Evolutionary conservation across 2,329 filamentous ascomycete genomes (phyloP), one percentile per base, ranked within the genome.

Genomic region (Phialocephala sp.): DNA sequence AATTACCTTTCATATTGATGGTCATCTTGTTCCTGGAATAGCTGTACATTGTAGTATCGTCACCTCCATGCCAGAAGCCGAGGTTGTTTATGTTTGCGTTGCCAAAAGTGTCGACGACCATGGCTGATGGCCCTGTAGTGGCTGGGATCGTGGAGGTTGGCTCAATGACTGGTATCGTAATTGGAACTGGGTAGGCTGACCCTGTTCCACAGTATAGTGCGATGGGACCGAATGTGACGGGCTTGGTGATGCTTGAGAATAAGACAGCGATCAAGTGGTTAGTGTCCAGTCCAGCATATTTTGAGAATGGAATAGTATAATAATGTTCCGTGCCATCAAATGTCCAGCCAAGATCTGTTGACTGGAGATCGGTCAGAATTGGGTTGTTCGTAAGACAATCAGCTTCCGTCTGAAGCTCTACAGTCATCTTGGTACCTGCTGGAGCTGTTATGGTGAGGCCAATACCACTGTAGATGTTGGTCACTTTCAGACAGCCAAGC

Each of bases 11-110:
- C 12, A 86, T 87, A 67, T 81, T 82, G 67, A 90, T 81, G 8
- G 81, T 84, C 67, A 90, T 77, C 66, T 80, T 81, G 66, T 82
- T 82, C 60, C 77, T 76, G n/a, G 80, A 79, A 71, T 85, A 85
- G 14, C 81, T 83, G 27, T 85, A 76, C 5, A 77, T 79, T 72
- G 89, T 82, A 18, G 82, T 81, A 66, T 90, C 87, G 56, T 88
- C 87, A n/a, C 81, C 81, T 11, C 89, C 89, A 74, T 91, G 88
- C 84, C 87, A 91, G 76, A 86, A 83, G 2, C 84, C 85, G 2
- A 91, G 81, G 20, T 85, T 82, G 72, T 91, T 91, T 32, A 77
- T 81, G 66, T 81, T 77, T 2, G 76, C 64, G 69, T 80, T 81
- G 41, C 77, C 77, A 69, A 91, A 91, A 3, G 81, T 82, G 76